phyloP scores from a whole-genome alignment of 805 yeast genomes.

The Candida montana region DNA sequence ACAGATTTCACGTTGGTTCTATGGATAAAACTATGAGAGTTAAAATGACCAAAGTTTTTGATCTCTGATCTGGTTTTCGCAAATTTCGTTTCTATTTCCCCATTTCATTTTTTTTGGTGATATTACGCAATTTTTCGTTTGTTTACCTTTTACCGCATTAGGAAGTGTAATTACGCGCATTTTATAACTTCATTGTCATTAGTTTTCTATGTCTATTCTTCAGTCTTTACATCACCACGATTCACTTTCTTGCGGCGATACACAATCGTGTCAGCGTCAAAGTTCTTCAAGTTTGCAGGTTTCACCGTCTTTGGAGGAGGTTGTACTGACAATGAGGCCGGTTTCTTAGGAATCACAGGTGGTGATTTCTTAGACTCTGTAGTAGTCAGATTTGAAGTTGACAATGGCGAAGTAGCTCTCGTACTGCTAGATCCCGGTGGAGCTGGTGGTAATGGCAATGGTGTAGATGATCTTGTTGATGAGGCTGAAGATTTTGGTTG shows the following conservation, averaged over 20 bases:
- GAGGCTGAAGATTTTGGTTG: constrained; percentile 29
- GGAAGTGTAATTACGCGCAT: neutral
- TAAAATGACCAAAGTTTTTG: too few species aligned
- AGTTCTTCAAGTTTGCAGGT: constrained; percentile 5
- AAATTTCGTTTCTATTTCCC: neutral
- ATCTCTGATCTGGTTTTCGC: too few species aligned
- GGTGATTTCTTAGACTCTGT: constrained; percentile 10
- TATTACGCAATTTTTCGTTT: constrained; percentile 1
- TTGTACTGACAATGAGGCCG: constrained; percentile 4
- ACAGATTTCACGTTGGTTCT: too few species aligned
- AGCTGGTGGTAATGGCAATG: constrained; percentile 17
- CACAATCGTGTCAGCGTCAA: constrained; percentile 6
- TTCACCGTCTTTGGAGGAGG: constrained; percentile 3
- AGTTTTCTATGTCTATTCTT: too few species aligned
- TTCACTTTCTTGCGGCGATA: constrained; percentile 7
- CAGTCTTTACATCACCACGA: neutral
- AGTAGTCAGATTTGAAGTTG: constrained; percentile 10
- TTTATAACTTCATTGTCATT: too few species aligned
- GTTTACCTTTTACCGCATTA: neutral
- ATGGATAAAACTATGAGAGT: too few species aligned
- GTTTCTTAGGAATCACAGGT: constrained; percentile 18
- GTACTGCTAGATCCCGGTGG: constrained; percentile 8
- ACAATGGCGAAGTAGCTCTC: constrained; percentile 9
- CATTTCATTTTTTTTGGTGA: neutral
- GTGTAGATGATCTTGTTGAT: constrained; percentile 16